Conservation (phyloP, 352 stramenopile species). For the Discostella stelligera region DNA sequence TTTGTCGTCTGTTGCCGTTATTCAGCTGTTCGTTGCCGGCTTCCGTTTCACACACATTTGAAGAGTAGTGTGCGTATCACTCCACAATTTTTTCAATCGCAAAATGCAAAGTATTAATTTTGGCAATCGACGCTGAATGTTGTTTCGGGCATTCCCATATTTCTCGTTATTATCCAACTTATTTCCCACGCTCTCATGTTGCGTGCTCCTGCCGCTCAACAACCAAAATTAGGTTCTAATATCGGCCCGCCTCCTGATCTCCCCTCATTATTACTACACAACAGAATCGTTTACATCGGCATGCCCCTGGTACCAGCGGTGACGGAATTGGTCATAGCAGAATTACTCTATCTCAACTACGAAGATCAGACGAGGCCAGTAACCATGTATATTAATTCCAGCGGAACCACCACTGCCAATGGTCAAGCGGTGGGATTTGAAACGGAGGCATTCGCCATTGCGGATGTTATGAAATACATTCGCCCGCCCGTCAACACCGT, state of each 20-base stretch:
- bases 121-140: too few relatives aligned
- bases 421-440: constrained; percentile 86
- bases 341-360: constrained; percentile 88
- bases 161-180: too few relatives aligned
- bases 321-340: constrained; percentile 86
- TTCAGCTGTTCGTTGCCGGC: background rate
- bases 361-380: constrained; percentile 82
- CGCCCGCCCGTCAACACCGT: constrained; percentile 84
- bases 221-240: constrained; percentile 42
- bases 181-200: constrained; percentile 1
- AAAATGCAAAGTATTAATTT: background rate
- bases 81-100: background rate
- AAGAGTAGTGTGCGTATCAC: background rate
- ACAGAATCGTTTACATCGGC: constrained; percentile 88
- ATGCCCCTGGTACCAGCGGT: constrained; percentile 87
- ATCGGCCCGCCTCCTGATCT: constrained; percentile 87
- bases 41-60: background rate
- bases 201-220: constrained; percentile 2
- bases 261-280: constrained; percentile 86
- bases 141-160: too few relatives aligned
- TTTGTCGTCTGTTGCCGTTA: background rate
- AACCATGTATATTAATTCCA: constrained; percentile 88
- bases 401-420: constrained; percentile 69
- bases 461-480: constrained; percentile 88
- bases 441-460: constrained; percentile 88